These are phyloP conservation scores for Fonsecaea monophora DNA, from an alignment of 2,329 filamentous ascomycete species.

Conservation along the genomic window DNA sequence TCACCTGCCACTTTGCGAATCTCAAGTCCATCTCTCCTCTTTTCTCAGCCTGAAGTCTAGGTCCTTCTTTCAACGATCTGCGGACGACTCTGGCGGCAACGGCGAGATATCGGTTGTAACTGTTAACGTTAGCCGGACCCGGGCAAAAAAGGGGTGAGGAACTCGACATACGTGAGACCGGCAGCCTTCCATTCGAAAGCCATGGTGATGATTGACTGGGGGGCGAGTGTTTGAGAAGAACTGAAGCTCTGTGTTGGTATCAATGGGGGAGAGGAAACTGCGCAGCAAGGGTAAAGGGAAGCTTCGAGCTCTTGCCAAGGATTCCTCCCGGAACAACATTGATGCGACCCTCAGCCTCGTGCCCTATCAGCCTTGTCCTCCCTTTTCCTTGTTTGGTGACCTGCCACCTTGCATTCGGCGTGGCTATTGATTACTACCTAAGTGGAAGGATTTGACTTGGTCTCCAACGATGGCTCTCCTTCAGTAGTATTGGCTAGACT, in stretches of 20 bases:
- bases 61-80: slow-evolving; percentile 94
- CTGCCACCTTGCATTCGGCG: no score
- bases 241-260: neutral
- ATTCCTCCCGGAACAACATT: slow-evolving; percentile 6
- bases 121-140: slow-evolving; percentile 57
- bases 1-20: slow-evolving; percentile 95
- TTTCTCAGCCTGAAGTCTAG: slow-evolving; percentile 84
- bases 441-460: neutral
- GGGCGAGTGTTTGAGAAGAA: slow-evolving; percentile 1
- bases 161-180: slow-evolving; percentile 80
- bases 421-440: neutral
- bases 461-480: neutral
- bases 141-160: slow-evolving; percentile 39
- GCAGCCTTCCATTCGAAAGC: slow-evolving; percentile 98
- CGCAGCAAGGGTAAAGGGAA: neutral
- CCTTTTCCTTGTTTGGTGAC: neutral
- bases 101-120: slow-evolving; percentile 99
- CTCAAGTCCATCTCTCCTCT: slow-evolving; percentile 87
- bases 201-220: slow-evolving; percentile 62
- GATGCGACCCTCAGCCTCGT: neutral
- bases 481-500: neutral
- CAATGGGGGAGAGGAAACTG: slow-evolving; percentile 7
- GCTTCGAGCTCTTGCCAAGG: slow-evolving; percentile 9
- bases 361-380: neutral
- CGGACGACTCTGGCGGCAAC: slow-evolving; percentile 94